These are phyloP conservation scores for Solanum phureja DNA, from an alignment of 257 asterid genomes.

Conservation along the genomic window DNA sequence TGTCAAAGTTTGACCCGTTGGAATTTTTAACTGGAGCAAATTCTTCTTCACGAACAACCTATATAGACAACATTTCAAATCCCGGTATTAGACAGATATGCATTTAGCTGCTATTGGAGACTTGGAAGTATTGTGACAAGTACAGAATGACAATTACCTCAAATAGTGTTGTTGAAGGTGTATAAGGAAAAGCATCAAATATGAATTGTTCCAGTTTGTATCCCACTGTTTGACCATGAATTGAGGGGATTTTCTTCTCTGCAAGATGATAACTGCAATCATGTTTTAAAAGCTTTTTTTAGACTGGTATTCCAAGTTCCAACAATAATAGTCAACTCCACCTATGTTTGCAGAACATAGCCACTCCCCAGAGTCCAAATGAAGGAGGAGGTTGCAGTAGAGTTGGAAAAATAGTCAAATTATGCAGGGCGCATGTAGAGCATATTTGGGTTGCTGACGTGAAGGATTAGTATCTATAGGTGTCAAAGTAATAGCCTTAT, in stretches of 20 bases:
- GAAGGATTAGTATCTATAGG: neutral
- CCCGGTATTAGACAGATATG: neutral
- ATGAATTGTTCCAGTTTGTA: slow-evolving; percentile 89
- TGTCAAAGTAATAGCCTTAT: neutral
- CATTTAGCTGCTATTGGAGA: neutral
- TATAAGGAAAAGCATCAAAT: slow-evolving; percentile 92
- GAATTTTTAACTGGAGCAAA: slow-evolving; percentile 96
- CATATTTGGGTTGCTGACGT: neutral
- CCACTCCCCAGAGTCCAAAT: neutral
- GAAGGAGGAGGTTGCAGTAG: neutral
- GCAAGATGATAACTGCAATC: slow-evolving; percentile 84
- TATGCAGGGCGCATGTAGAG: neutral
- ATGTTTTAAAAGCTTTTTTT: neutral
- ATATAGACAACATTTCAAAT: neutral
- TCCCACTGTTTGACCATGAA: slow-evolving; percentile 68
- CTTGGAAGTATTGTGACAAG: neutral
- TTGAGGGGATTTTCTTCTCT: slow-evolving; percentile 79
- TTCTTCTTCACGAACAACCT: slow-evolving; percentile 92
- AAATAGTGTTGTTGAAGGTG: slow-evolving; percentile 84
- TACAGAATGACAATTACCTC: slow-evolving; percentile 43
- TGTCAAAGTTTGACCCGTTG: slow-evolving; percentile 82
- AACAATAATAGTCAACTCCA: neutral
- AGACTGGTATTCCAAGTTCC: neutral
- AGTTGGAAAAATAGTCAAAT: neutral
- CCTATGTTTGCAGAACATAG: neutral